Evolutionary conservation across 352 stramenopile species (phyloP).

Genomic region (Globisporangium orthogonon): DNA sequence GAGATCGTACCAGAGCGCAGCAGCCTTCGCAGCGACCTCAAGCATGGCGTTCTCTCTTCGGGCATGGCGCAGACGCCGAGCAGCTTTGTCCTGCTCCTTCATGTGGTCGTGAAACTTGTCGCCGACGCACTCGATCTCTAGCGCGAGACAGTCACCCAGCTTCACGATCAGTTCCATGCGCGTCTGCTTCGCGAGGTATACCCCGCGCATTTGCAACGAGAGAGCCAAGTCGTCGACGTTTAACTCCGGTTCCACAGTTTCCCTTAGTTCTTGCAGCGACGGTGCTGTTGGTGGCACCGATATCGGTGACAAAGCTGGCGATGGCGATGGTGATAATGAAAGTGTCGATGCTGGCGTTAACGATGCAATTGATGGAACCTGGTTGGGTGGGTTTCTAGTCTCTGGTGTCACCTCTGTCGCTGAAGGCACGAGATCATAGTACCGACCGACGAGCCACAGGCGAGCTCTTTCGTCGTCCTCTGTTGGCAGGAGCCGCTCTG

Average conservation of each 20-base stretch:
- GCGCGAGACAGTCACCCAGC: constrained; percentile 43
- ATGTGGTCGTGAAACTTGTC: constrained; percentile 54
- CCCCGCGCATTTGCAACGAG: constrained; percentile 51
- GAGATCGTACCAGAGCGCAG: constrained; percentile 45
- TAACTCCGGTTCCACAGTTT: constrained; percentile 59
- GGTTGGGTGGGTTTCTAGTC: constrained; percentile 4
- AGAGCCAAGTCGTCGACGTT: constrained; percentile 59
- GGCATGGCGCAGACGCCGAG: constrained; percentile 41
- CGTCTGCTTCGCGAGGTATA: constrained; percentile 54
- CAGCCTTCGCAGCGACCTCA: constrained; percentile 24
- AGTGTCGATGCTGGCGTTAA: neutral
- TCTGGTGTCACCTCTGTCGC: neutral
- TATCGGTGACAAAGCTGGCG: neutral
- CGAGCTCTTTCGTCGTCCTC: constrained; percentile 41
- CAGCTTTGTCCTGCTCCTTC: constrained; percentile 60
- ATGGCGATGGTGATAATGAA: neutral
- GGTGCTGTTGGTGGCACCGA: neutral
- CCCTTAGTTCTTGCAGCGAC: constrained; percentile 33
- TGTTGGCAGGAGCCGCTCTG: constrained; percentile 20
- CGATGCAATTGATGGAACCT: neutral
- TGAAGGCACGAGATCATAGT: constrained; percentile 36
- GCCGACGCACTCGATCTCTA: constrained; percentile 68
- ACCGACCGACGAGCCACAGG: constrained; percentile 38
- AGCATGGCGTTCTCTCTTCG: constrained; percentile 33
- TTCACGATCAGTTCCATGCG: constrained; percentile 49